phyloP scores from a whole-genome alignment of 1,139 yeast species.

The Yamadazyma siamensis region DNA sequence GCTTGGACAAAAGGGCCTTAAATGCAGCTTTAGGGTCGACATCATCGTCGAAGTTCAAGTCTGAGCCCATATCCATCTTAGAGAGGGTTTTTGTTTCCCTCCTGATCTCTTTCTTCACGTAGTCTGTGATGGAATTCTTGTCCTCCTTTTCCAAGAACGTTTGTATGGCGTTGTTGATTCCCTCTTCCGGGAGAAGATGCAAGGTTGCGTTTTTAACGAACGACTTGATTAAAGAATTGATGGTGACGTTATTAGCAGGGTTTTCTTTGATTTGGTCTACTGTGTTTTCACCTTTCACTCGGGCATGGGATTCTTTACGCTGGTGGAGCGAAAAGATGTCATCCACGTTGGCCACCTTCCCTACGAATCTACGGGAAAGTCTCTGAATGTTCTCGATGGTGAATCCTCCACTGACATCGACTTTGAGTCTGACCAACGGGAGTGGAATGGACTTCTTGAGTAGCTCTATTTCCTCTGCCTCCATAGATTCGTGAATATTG shows the following conservation, averaged over 20 bases:
- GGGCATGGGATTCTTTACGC: slow-evolving; percentile 27
- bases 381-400: slow-evolving; percentile 90
- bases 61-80: slow-evolving; percentile 36
- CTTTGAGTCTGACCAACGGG: slow-evolving; percentile 78
- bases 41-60: slow-evolving; percentile 28
- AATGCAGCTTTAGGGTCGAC: slow-evolving; percentile 28
- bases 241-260: slow-evolving; percentile 25
- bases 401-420: slow-evolving; percentile 86
- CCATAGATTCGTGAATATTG: slow-evolving; percentile 22
- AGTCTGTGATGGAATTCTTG: slow-evolving; percentile 62
- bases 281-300: slow-evolving; percentile 13
- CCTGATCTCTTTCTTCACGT: slow-evolving; percentile 64
- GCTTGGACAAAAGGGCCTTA: slow-evolving; percentile 20
- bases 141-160: slow-evolving; percentile 81
- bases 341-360: slow-evolving; percentile 83
- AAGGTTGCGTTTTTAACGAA: slow-evolving; percentile 62
- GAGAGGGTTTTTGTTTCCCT: slow-evolving; percentile 59
- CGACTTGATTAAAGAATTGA: slow-evolving; percentile 52
- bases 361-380: slow-evolving; percentile 87
- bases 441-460: slow-evolving; percentile 41
- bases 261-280: slow-evolving; percentile 2
- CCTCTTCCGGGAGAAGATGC: slow-evolving; percentile 70
- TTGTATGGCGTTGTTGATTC: slow-evolving; percentile 70
- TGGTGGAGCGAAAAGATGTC: slow-evolving; percentile 77
- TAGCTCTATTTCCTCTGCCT: slow-evolving; percentile 5